phyloP scores from a whole-genome alignment of 106 monocot species.

The Cymbidium sinense region DNA sequence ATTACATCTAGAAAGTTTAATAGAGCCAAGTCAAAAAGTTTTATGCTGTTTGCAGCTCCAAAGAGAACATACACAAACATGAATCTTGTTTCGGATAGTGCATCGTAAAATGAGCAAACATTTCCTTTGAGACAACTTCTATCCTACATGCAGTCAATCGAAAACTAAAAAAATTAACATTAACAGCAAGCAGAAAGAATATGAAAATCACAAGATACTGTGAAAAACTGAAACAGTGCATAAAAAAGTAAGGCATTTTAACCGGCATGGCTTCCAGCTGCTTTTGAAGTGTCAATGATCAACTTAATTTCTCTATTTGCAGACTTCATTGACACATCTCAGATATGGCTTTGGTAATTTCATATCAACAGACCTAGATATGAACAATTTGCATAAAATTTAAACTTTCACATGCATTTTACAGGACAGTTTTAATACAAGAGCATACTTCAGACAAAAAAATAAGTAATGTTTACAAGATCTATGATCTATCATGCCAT shows the following conservation, averaged over 20 bases:
- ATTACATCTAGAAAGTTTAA: neutral
- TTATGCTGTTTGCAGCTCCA: neutral
- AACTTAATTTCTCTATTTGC: neutral
- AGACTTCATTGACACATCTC: neutral
- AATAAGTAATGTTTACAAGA: neutral
- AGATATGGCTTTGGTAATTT: neutral
- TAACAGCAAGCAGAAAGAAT: neutral
- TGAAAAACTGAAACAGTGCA: neutral
- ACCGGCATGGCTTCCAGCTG: neutral
- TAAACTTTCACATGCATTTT: neutral
- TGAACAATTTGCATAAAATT: neutral
- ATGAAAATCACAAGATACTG: neutral
- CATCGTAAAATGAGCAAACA: neutral
- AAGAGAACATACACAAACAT: neutral
- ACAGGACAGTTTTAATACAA: neutral
- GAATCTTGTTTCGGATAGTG: neutral
- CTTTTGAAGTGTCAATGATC: neutral
- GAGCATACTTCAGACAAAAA: neutral
- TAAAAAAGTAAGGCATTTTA: neutral
- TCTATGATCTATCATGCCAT: neutral
- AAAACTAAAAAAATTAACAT: neutral
- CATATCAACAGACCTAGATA: neutral
- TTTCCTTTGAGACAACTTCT: neutral
- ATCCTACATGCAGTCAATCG: neutral
- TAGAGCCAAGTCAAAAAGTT: neutral